phyloP scores from a whole-genome alignment of 495 filamentous ascomycete species.

The Hamigera avellanea region DNA sequence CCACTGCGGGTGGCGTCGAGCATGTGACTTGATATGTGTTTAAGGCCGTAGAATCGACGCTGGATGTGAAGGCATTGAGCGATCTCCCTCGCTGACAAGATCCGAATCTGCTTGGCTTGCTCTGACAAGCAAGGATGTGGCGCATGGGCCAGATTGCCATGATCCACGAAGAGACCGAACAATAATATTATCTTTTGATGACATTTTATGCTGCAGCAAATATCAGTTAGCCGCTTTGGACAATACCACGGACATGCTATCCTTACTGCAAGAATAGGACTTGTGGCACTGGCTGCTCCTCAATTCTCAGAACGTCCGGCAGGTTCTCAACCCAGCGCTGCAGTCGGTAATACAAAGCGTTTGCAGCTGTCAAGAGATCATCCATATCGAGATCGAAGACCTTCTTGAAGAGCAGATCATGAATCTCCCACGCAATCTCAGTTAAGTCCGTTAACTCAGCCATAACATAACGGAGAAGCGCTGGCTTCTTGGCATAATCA shows the following conservation, averaged over 20 bases:
- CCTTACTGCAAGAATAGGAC: slow-evolving; percentile 28
- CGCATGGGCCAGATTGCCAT: slow-evolving; percentile 4
- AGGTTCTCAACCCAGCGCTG: slow-evolving; percentile 15
- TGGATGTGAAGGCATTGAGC: slow-evolving; percentile 20
- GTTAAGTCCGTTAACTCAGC: slow-evolving; percentile 13
- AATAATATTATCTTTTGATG: slow-evolving; percentile 16
- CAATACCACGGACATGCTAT: too few relatives aligned
- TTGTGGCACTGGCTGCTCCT: slow-evolving; percentile 20
- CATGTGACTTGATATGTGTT: slow-evolving; percentile 22
- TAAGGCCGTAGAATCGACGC: slow-evolving; percentile 20
- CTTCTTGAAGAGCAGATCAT: slow-evolving; percentile 18
- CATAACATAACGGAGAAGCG: slow-evolving; percentile 20
- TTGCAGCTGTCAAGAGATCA: slow-evolving; percentile 12
- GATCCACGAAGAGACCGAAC: slow-evolving; percentile 13
- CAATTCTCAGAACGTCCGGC: slow-evolving; percentile 11
- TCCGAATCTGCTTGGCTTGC: slow-evolving; percentile 9
- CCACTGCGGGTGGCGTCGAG: slow-evolving; percentile 18
- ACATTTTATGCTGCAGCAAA: slow-evolving; percentile 16
- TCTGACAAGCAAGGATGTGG: slow-evolving; percentile 5
- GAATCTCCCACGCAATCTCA: slow-evolving; percentile 14
- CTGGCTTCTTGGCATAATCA: slow-evolving; percentile 17
- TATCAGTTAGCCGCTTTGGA: too few relatives aligned
- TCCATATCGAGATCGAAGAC: slow-evolving; percentile 6
- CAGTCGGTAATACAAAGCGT: slow-evolving; percentile 13
- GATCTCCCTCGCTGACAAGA: slow-evolving; percentile 18